These are phyloP conservation scores for Canariomyces notabilis DNA, from an alignment of 2,329 filamentous ascomycete species.

Conservation along the genomic window DNA sequence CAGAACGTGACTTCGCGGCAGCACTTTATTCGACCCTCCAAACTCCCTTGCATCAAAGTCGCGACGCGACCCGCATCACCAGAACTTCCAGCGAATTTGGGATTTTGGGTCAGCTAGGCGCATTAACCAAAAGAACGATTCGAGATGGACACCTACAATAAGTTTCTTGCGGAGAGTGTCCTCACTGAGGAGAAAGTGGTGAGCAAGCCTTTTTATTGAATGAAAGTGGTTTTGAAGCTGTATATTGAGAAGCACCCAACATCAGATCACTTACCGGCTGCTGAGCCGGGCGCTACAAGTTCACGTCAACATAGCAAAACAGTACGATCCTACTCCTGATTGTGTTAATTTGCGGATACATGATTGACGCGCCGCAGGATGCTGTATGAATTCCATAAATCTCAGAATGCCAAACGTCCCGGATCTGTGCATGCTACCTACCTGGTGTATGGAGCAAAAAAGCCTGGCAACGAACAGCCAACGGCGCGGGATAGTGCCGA, in stretches of 20 bases:
- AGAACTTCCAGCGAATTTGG: neutral
- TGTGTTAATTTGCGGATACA: neutral
- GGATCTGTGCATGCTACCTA: conserved; percentile 88
- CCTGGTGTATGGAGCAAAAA: conserved; percentile 68
- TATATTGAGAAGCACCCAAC: neutral
- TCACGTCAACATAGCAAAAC: conserved; percentile 82
- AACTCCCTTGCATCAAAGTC: neutral
- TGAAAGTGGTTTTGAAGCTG: neutral
- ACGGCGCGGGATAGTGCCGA: conserved; percentile 37
- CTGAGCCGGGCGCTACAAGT: conserved; percentile 78
- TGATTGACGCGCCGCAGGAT: conserved; percentile 50
- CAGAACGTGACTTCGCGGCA: conserved; percentile 25
- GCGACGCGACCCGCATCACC: neutral
- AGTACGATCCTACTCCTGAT: conserved; percentile 55
- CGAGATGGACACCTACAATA: conserved; percentile 58
- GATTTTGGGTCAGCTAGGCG: neutral
- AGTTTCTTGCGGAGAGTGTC: conserved; percentile 69
- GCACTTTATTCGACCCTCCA: conserved; percentile 1
- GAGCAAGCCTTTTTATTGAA: conserved; percentile 28
- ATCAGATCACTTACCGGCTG: conserved; percentile 78
- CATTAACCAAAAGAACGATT: neutral
- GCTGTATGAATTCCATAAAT: conserved; percentile 77
- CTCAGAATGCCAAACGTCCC: conserved; percentile 69
- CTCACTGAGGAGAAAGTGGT: conserved; percentile 72
- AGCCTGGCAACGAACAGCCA: conserved; percentile 28